Evolutionary conservation across 306 rosid species (phyloP).

Genomic region (Benincasa hispida): DNA sequence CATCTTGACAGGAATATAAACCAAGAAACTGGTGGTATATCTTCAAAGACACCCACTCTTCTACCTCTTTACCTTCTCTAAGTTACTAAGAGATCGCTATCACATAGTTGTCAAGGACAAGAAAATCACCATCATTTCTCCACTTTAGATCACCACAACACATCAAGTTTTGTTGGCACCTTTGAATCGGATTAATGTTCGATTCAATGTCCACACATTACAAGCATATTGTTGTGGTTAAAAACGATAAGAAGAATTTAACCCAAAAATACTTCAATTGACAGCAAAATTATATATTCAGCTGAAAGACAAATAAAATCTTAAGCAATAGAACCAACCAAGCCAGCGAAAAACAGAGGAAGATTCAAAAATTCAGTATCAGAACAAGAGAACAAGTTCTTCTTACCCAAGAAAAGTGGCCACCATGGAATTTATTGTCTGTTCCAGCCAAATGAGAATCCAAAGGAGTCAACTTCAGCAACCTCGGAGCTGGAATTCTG

Average conservation of each 20-base stretch:
- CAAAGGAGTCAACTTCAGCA: conserved; percentile 77
- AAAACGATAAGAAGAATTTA: background rate
- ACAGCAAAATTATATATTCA: background rate
- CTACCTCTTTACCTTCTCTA: background rate
- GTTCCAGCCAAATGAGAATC: conserved; percentile 88
- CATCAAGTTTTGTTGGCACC: background rate
- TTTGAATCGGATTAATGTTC: background rate
- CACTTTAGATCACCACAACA: background rate
- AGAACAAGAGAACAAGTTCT: conserved; percentile 5
- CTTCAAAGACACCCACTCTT: background rate
- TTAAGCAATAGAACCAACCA: background rate
- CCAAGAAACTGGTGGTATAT: background rate
- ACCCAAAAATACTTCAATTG: background rate
- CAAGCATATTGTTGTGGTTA: background rate
- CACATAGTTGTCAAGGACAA: background rate
- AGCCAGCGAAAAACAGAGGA: background rate
- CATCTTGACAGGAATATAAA: background rate
- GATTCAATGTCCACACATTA: background rate
- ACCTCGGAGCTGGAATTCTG: conserved; percentile 71
- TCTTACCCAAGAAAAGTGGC: conserved; percentile 93
- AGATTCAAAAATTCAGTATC: background rate
- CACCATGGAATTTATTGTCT: conserved; percentile 69
- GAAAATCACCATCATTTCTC: background rate
- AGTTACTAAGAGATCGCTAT: background rate
- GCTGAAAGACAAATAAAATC: background rate